Percentiles rank a stretch among this genome's conserved stretches.
Evolutionary conservation across 2,329 filamentous ascomycete species (phyloP).

Genomic region (Chaetomium sp.): DNA sequence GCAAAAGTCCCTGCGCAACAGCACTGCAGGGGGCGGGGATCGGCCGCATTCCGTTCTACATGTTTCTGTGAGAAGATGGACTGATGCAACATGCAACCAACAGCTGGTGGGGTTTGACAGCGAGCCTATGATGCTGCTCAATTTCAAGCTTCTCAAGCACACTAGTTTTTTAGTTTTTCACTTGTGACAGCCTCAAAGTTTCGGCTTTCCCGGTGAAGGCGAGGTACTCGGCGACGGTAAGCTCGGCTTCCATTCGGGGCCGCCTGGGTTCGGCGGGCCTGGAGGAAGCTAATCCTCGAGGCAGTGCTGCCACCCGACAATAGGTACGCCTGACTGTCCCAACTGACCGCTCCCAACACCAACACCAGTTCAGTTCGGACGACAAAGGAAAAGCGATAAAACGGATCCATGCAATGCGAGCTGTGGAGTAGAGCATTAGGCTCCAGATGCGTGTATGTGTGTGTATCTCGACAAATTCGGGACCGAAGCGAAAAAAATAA

Average conservation of each 20-base stretch:
- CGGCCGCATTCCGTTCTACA: conserved; percentile 5
- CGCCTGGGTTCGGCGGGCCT: background rate
- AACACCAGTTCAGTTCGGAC: background rate
- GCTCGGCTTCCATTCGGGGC: background rate
- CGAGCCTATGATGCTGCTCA: background rate
- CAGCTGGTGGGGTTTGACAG: background rate
- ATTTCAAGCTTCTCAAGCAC: background rate
- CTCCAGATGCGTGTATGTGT: background rate
- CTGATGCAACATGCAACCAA: conserved; percentile 2
- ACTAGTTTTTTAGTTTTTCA: background rate
- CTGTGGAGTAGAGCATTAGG: conserved; percentile 5
- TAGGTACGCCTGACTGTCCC: background rate
- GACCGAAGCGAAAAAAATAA: conserved; percentile 1
- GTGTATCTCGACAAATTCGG: background rate
- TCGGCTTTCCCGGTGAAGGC: background rate
- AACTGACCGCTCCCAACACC: background rate
- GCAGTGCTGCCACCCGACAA: conserved; percentile 15
- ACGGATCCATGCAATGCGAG: conserved; percentile 8
- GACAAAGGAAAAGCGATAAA: conserved; percentile 7
- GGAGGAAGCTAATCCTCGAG: conserved; percentile 19
- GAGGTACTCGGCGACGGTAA: conserved; percentile 1
- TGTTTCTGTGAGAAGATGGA: background rate
- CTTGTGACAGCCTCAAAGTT: background rate
- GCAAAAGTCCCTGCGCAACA: conserved; percentile 11
- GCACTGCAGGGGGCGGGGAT: conserved; percentile 7